A percentile compares a stretch with the other conserved stretches of the same genome.
Evolutionary conservation across 2,329 filamentous ascomycete species (phyloP).

Genomic region (Pezicula neosporulosa): DNA sequence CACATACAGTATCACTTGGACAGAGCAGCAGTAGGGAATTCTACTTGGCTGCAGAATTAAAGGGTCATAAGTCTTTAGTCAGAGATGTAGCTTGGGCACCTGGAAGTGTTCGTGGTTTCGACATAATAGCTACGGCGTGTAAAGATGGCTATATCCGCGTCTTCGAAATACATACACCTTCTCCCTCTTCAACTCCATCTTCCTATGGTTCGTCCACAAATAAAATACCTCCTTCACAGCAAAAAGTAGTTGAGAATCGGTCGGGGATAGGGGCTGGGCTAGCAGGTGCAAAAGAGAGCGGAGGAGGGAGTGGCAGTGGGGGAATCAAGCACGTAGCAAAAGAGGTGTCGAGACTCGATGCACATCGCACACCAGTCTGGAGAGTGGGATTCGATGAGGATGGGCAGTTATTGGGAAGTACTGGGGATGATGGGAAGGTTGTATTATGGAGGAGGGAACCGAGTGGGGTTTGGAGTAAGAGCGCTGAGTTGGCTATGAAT

Average conservation of each 20-base stretch:
- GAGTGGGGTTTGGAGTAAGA: slow-evolving; percentile 25
- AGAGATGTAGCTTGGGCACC: slow-evolving; percentile 91
- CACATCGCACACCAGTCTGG: slow-evolving; percentile 71
- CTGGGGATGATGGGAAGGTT: slow-evolving; percentile 70
- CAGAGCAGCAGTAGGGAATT: slow-evolving; percentile 68
- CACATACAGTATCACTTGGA: slow-evolving; percentile 46
- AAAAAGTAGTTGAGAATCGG: slow-evolving; percentile 24
- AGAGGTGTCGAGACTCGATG: slow-evolving; percentile 64
- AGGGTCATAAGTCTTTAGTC: slow-evolving; percentile 71
- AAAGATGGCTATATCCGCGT: slow-evolving; percentile 89
- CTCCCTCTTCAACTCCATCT: slow-evolving; percentile 2
- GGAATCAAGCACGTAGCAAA: slow-evolving; percentile 61
- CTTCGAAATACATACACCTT: slow-evolving; percentile 71
- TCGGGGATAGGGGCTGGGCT: slow-evolving; percentile 52
- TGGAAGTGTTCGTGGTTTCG: slow-evolving; percentile 84
- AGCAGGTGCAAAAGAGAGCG: slow-evolving; percentile 35
- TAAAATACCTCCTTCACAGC: slow-evolving; percentile 12
- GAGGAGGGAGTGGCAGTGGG: slow-evolving; percentile 49
- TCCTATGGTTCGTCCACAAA: not conserved
- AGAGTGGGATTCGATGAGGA: slow-evolving; percentile 66
- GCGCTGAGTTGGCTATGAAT: slow-evolving; percentile 26
- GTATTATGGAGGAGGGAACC: slow-evolving; percentile 55
- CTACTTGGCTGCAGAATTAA: slow-evolving; percentile 76
- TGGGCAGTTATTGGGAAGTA: slow-evolving; percentile 71
- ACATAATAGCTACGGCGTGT: slow-evolving; percentile 86